A percentile compares a stretch with the other conserved stretches of the same genome.
phyloP scores from a whole-genome alignment of 108 stramenopile species.

The Parmales sp. region DNA sequence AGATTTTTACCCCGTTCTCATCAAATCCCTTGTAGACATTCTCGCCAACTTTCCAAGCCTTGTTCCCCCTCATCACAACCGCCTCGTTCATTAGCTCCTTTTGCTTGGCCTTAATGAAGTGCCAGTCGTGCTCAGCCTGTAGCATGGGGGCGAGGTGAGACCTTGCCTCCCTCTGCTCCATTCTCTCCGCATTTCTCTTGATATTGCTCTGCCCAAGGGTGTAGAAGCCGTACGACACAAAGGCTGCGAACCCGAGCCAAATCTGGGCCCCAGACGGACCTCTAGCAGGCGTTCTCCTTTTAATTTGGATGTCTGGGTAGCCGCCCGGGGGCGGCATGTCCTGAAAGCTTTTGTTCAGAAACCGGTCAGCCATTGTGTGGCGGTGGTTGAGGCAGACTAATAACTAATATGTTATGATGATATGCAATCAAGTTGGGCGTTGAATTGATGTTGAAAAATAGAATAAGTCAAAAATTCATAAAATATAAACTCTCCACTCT shows the following conservation, averaged over 20 bases:
- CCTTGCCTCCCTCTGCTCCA: slow-evolving; percentile 61
- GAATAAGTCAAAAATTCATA: too few species aligned
- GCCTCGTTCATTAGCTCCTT: slow-evolving; percentile 45
- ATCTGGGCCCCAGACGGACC: slow-evolving; percentile 73
- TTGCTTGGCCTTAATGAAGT: slow-evolving; percentile 57
- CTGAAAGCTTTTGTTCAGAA: background rate
- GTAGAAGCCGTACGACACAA: slow-evolving; percentile 63
- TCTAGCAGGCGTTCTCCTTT: slow-evolving; percentile 28
- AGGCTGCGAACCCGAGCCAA: slow-evolving; percentile 47
- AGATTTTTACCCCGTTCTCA: too few species aligned
- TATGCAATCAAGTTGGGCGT: too few species aligned
- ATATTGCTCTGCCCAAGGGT: slow-evolving; percentile 56
- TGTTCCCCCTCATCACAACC: slow-evolving; percentile 66
- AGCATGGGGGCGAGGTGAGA: slow-evolving; percentile 57
- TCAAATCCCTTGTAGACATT: slow-evolving; percentile 36
- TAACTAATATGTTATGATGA: too few species aligned
- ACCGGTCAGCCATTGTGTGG: too few species aligned
- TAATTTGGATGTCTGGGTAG: background rate
- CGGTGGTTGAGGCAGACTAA: too few species aligned
- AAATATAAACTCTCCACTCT: too few species aligned
- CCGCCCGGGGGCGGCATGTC: background rate
- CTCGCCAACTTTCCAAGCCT: slow-evolving; percentile 54
- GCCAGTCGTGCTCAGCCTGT: slow-evolving; percentile 70
- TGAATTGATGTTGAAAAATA: too few species aligned
- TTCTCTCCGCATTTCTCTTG: slow-evolving; percentile 42